These are phyloP conservation scores for Aspergillus sergii DNA, from an alignment of 2,329 filamentous ascomycete genomes.

Conservation along the genomic window DNA sequence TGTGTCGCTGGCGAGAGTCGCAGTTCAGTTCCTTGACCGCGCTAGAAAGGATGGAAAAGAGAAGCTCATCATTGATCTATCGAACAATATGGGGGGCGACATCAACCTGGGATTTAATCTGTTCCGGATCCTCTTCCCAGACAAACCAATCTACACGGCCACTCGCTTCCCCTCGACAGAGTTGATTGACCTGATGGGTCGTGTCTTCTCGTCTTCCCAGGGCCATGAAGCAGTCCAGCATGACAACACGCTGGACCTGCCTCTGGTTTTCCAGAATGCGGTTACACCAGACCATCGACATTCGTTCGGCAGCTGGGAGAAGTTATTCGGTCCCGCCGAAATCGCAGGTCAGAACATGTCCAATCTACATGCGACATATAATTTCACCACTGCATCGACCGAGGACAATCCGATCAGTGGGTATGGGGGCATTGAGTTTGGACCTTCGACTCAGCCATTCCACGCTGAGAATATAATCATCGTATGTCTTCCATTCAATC, in stretches of 20 bases:
- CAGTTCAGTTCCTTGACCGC: slow-evolving; percentile 5
- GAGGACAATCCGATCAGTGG: slow-evolving; percentile 26
- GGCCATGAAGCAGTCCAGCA: neutral
- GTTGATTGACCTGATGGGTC: slow-evolving; percentile 39
- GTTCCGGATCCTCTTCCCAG: slow-evolving; percentile 60
- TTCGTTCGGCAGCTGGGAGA: slow-evolving; percentile 45
- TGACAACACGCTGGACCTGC: neutral
- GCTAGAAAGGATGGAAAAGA: slow-evolving; percentile 49
- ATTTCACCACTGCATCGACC: slow-evolving; percentile 27
- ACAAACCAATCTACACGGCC: slow-evolving; percentile 46
- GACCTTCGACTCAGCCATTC: slow-evolving; percentile 28
- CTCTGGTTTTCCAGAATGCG: neutral
- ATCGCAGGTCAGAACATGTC: slow-evolving; percentile 24
- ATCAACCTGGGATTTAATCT: slow-evolving; percentile 51
- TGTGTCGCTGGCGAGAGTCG: no score
- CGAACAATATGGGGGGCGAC: slow-evolving; percentile 62
- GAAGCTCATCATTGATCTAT: slow-evolving; percentile 67
- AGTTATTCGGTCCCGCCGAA: slow-evolving; percentile 45
- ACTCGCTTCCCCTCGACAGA: slow-evolving; percentile 52
- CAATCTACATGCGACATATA: slow-evolving; percentile 28
- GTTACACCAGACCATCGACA: slow-evolving; percentile 30
- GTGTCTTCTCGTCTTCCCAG: slow-evolving; percentile 20
- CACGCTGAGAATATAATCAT: slow-evolving; percentile 38
- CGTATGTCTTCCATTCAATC: slow-evolving; percentile 15
- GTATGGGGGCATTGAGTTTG: slow-evolving; percentile 23